Base-by-base conservation (phyloP, 768 basidiomycete species). In the Amyloporia xantha region DNA sequence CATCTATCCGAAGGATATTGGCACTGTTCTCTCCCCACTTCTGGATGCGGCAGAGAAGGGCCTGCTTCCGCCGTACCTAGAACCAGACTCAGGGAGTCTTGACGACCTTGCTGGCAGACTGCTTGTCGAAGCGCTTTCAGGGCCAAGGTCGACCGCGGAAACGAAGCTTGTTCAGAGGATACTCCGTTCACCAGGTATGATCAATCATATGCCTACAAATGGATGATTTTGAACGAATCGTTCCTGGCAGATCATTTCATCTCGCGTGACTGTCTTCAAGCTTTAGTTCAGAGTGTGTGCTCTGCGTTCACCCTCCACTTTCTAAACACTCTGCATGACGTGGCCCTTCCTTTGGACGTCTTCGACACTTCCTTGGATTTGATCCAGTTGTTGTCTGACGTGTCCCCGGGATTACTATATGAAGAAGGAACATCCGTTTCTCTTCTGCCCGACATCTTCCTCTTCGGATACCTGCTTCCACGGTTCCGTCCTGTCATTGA, bases 381-480 rank as follows among this genome's bases (percentile, higher is more conserved):
- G 17, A 57, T 77, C 9, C 51, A 62, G n/a, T 54, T 39, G 52
- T 42, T 58, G 0, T 35, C 42, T 11, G 35, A 37, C 4, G 39
- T 44, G 19, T 33, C 20, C 5, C 45, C 47, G 13, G 30, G 41
- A 4, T 2, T 27, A 4, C 19, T 52, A 12, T 15, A 47, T n/a
- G 9, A 28, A 2, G n/a, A 10, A 40, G n/a, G 48, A 53, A 20
- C 19, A 55, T 20, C 28, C 15, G 40, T 42, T 15, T 58, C 55
- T 1, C 50, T 77, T 26, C 46, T 79, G 9, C 72, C 73, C 0
- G 62, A 72, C 41, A 48, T 81, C 5, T 81, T 77, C 55, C 52
- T 78, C 6, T 68, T 76, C 19, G 75, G 68, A 1, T 70, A 74
- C 56, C 62, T 84, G 25, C 44, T 79, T 2, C 74, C 81, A 1